These are phyloP conservation scores for Sindora glabra DNA, from an alignment of 306 rosid genomes.

Conservation along the genomic window DNA sequence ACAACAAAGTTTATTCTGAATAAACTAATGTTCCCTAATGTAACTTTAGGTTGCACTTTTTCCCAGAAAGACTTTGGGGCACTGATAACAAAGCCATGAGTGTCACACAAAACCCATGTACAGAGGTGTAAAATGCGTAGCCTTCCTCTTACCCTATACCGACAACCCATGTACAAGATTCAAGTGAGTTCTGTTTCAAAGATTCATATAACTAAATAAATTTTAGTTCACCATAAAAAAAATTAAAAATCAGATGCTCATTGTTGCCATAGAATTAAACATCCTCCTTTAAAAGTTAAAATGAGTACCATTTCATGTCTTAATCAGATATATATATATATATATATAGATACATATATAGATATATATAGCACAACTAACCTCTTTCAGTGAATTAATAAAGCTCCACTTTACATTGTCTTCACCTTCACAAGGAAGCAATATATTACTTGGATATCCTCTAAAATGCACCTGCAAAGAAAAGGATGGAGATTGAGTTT, in stretches of 20 bases:
- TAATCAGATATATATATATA: constrained; percentile 2
- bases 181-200: not conserved
- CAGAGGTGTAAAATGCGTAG: not conserved
- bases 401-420: constrained; percentile 86
- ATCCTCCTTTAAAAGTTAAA: not conserved
- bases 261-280: not conserved
- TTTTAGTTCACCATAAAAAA: no score
- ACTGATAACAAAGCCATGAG: no score
- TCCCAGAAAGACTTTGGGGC: not conserved
- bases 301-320: not conserved
- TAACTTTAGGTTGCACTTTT: not conserved
- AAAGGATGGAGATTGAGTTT: constrained; percentile 9
- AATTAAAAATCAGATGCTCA: no score
- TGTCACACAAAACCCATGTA: not conserved
- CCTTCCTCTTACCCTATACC: constrained; percentile 3
- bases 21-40: no score
- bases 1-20: not conserved
- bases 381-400: constrained; percentile 96
- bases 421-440: constrained; percentile 93
- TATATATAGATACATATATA: constrained; percentile 1
- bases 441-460: constrained; percentile 67
- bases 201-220: not conserved
- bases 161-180: not conserved
- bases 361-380: constrained; percentile 17
- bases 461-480: constrained; percentile 77